These are phyloP conservation scores for Ascobolus immersus DNA, from an alignment of 495 filamentous ascomycete genomes.

Conservation along the genomic window DNA sequence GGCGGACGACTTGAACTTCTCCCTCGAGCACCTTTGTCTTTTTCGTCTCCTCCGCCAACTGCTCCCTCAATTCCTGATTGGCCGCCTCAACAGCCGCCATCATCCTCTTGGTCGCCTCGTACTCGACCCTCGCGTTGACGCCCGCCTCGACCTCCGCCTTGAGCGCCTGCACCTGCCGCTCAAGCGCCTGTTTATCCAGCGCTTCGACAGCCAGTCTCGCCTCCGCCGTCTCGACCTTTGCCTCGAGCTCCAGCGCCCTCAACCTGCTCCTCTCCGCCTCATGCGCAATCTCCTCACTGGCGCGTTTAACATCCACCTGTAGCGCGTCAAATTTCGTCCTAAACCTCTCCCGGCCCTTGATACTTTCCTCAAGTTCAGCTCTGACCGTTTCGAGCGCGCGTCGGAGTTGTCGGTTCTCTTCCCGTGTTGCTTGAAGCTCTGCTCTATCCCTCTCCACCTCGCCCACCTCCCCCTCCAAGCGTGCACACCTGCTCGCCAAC, in stretches of 20 bases:
- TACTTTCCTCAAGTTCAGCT: constrained; percentile 60
- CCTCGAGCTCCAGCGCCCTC: constrained; percentile 41
- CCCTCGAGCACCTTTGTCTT: no score
- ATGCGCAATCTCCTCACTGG: constrained; percentile 47
- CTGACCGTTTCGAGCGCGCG: constrained; percentile 41
- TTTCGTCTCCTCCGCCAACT: constrained; percentile 8
- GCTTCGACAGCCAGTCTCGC: constrained; percentile 53
- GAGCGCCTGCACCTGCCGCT: constrained; percentile 49
- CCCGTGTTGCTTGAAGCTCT: constrained; percentile 7
- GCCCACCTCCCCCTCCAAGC: constrained; percentile 9
- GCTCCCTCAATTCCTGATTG: constrained; percentile 7
- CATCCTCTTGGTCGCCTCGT: constrained; percentile 34
- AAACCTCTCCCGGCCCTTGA: constrained; percentile 49
- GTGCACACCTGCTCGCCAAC: constrained; percentile 10
- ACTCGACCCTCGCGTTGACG: constrained; percentile 54
- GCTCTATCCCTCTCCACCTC: constrained; percentile 12
- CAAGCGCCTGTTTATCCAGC: constrained; percentile 49
- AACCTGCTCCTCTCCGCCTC: constrained; percentile 62
- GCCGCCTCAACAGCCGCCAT: constrained; percentile 8
- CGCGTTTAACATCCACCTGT: constrained; percentile 57
- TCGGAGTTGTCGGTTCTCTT: constrained; percentile 21
- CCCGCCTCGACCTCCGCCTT: constrained; percentile 33
- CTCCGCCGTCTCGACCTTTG: constrained; percentile 53
- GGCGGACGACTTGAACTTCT: no score
- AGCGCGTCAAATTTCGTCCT: constrained; percentile 54